These are phyloP conservation scores for Metroxylon sagu DNA, from an alignment of 176 grass and related monocot genomes.

Conservation along the genomic window DNA sequence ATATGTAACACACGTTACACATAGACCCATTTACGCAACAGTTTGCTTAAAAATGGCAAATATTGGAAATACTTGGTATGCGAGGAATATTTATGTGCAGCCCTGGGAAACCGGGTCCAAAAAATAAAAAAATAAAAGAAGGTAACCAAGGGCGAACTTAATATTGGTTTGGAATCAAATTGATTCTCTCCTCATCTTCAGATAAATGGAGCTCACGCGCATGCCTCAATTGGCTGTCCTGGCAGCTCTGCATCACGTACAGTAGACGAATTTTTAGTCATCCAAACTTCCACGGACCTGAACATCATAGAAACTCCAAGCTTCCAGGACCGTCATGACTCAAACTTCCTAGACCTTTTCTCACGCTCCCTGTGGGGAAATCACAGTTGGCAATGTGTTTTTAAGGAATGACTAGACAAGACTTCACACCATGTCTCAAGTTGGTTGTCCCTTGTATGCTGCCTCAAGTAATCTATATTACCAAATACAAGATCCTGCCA, in stretches of 20 bases:
- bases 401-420: conserved; percentile 73
- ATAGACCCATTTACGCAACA: conserved; percentile 41
- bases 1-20: conserved; percentile 38
- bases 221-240: conserved; percentile 32
- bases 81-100: conserved; percentile 54
- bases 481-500: conserved; percentile 81
- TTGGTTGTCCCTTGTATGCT: conserved; percentile 97
- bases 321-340: conserved; percentile 73
- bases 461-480: conserved; percentile 86
- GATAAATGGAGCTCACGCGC: conserved; percentile 15
- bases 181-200: conserved; percentile 23
- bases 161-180: conserved; percentile 9
- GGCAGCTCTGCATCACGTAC: conserved; percentile 19
- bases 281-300: conserved; percentile 38
- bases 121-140: conserved; percentile 10
- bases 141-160: conserved; percentile 9
- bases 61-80: conserved; percentile 26
- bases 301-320: conserved; percentile 49
- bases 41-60: conserved; percentile 89
- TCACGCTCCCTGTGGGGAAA: conserved; percentile 81
- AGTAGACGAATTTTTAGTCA: conserved; percentile 32
- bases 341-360: conserved; percentile 85
- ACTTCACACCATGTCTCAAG: conserved; percentile 79
- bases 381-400: conserved; percentile 68
- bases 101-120: too few relatives aligned